phyloP scores from a whole-genome alignment of 345 rosid genomes.

The Brassica carinata region DNA sequence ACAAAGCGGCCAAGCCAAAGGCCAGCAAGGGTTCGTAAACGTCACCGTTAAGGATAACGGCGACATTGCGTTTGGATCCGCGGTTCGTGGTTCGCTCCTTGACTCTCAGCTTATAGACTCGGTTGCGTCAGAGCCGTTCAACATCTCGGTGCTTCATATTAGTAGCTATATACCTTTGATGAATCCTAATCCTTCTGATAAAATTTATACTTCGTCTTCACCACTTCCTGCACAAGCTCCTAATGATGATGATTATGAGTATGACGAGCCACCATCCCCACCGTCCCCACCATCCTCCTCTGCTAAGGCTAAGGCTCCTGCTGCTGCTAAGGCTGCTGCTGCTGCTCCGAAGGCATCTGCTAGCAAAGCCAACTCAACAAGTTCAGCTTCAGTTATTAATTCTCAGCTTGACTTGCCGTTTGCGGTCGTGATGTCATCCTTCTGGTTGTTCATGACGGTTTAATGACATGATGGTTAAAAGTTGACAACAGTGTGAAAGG shows the following conservation, averaged over 20 bases:
- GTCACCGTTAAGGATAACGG: constrained; percentile 69
- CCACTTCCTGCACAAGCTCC: constrained; percentile 25
- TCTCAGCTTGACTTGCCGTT: neutral
- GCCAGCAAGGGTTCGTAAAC: constrained; percentile 70
- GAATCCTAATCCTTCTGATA: neutral
- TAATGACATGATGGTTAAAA: neutral
- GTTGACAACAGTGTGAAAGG: constrained; percentile 21
- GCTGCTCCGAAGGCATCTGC: constrained; percentile 8
- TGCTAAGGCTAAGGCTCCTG: neutral
- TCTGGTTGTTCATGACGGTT: constrained; percentile 22
- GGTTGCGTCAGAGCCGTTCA: constrained; percentile 62
- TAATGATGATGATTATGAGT: constrained; percentile 8
- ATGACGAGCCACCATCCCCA: constrained; percentile 23
- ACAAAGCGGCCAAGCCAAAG: constrained; percentile 79
- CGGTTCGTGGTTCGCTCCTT: constrained; percentile 61
- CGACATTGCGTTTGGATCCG: constrained; percentile 70
- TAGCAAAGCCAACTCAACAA: constrained; percentile 1
- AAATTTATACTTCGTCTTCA: constrained; percentile 7
- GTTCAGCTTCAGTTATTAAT: constrained; percentile 1
- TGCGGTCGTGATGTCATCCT: constrained; percentile 27
- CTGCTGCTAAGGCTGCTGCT: neutral
- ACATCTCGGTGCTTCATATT: constrained; percentile 70
- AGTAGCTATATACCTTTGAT: constrained; percentile 46
- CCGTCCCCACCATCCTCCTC: constrained; percentile 19
- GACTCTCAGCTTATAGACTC: constrained; percentile 59